Evolutionary conservation across 805 yeast genomes (phyloP), one percentile per base, ranked within the genome.

Genomic region (Schwanniomyces vanrijiae): DNA sequence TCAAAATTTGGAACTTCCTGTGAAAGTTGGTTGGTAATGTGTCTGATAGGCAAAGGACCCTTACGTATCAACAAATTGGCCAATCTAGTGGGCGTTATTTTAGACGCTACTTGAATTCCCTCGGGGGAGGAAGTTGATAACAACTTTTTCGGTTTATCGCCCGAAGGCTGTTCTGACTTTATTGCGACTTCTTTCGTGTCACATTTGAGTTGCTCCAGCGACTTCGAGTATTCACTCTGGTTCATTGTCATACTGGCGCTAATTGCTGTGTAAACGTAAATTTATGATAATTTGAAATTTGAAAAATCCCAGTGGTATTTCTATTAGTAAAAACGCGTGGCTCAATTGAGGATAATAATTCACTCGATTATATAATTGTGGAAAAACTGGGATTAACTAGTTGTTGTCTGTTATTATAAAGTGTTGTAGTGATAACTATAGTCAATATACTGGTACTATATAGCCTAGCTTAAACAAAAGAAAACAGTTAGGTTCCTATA

Each of bases 21-120:
- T 10, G 90, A 79, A 45, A 91, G 71, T 54, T 88, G 90, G 34
- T 84, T 78, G 2, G 97, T 91, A 53, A 91, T 85, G 64, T 88
- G 91, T 52, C 97, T 82, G 51, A 91, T 91, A 8, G 97, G 95
- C 53, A 90, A 68, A 1, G 97, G 97, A 5, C 97, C 97, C 52
- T 87, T 87, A 31, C 78, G 66, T 37, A 82, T 67, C 46, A 90
- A 73, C 44, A 91, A 67, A 28, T 77, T 77, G 19, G 95, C 88
- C 47, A 90, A 71, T 56, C 89, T 78, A 43, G 84, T 80, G 5
- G 96, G 87, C 0, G 96, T 90, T 22, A 90, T 90, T 55, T 85
- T 81, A 40, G 86, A 78, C 3, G 96, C 96, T 7, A 94, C 94
- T 7, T 90, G 91, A 42, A 89, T 78, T 1, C 95, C 96, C 49